Conservation (phyloP, 495 filamentous ascomycete species). For the Lasiosphaeria hispida region DNA sequence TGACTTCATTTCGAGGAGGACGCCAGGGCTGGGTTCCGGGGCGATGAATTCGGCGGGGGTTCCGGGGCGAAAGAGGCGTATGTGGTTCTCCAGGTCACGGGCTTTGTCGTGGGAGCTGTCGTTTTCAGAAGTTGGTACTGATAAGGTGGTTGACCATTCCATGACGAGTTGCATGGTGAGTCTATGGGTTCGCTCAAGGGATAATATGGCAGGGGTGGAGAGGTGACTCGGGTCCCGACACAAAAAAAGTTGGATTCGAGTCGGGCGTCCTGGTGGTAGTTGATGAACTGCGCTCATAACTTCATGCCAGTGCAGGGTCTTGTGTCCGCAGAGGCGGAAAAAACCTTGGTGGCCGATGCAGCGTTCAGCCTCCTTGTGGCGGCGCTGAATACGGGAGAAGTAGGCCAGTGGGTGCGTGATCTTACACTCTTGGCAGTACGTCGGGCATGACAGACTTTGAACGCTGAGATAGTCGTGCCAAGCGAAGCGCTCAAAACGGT, state of each 20-base stretch:
- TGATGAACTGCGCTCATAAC: constrained; percentile 3
- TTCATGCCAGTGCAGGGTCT: constrained; percentile 5
- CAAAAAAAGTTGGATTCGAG: constrained; percentile 1
- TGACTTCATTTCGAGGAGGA: constrained; percentile 8
- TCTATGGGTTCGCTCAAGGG: background rate
- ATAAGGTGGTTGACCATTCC: constrained; percentile 3
- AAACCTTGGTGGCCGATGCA: constrained; percentile 5
- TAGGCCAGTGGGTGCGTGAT: constrained; percentile 1
- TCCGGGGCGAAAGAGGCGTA: constrained; percentile 1
- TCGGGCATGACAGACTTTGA: constrained; percentile 8
- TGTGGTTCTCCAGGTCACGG: constrained; percentile 3
- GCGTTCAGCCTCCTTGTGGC: constrained; percentile 3
- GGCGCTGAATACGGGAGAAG: constrained; percentile 3
- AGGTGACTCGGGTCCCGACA: constrained; percentile 2
- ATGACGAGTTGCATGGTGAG: constrained; percentile 1
- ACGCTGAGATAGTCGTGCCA: constrained; percentile 4
- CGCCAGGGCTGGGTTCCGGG: background rate
- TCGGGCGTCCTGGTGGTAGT: constrained; percentile 7
- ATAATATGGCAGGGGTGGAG: background rate
- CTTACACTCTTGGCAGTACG: constrained; percentile 7
- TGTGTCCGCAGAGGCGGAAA: constrained; percentile 9
- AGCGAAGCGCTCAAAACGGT: constrained; percentile 1
- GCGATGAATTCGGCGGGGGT: constrained; percentile 8
- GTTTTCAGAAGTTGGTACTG: background rate
- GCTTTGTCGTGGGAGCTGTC: constrained; percentile 3